Evolutionary conservation across 2,329 filamentous ascomycete species (phyloP), one percentile per base, ranked within the genome.

Genomic region (Diplodia corticola): DNA sequence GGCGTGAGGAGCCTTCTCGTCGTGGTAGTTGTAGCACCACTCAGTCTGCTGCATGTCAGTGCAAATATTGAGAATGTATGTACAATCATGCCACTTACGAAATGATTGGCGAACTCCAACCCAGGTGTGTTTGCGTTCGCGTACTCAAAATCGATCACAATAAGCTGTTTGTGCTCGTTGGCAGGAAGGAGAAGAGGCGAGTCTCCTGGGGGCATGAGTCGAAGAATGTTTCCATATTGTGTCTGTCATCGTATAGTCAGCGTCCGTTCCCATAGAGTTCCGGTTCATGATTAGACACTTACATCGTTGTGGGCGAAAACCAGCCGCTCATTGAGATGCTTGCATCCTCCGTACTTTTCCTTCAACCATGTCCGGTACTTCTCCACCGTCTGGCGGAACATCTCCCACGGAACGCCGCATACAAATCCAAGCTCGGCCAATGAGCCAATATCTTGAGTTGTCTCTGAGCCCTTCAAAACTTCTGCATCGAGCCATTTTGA

Each of bases 301-400:
- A 96, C 93, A 84, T 99, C 95, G 73, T 97, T 97, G 77, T 99
- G 95, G n/a, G 93, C 92, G 82, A 99, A 99, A 0, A 97, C 88
- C 12, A 99, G 85, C 64, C 87, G 85, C 54, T 91, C 85, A 63
- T 89, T 89, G 65, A 98, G 83, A 57, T 85, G 86, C 37, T 86
- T 80, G 4, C 82, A 75, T 1, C 88, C 88, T 46, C 90, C 90
- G 76, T 93, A 95, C 72, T 87, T 85, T 46, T 85, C 83, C 63
- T 89, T 80, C n/a, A 98, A 80, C 83, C 89, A 90, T 22, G 82
- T 80, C 17, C 93, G 87, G 77, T 97, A 97, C 72, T 87, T 91
- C 24, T 91, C 86, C 35, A 97, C 88, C 37, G 88, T 85, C 49
- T 83, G 82, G 68, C 88, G 88, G 80, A 99, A 98, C 22, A 85